Evolutionary conservation across 306 rosid genomes (phyloP).

Genomic region (Cucumis melo): DNA sequence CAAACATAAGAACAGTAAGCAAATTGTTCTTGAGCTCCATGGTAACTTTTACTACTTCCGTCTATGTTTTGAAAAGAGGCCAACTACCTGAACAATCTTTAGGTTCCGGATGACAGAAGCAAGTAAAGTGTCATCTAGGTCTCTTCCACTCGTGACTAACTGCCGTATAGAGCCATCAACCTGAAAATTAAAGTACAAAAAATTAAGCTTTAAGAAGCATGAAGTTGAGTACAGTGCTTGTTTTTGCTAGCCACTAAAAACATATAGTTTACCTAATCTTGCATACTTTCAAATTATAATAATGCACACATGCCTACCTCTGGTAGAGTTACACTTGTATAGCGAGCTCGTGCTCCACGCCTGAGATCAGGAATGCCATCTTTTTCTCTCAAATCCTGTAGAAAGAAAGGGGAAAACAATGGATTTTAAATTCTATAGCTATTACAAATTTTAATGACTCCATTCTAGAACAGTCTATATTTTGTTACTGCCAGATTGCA

Average conservation of each 20-base stretch:
- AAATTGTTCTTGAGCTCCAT: background rate
- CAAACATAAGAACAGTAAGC: background rate
- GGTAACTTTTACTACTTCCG: background rate
- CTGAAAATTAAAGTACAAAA: constrained; percentile 22
- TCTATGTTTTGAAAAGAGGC: background rate
- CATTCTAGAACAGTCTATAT: background rate
- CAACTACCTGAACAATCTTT: constrained; percentile 64
- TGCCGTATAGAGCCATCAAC: constrained; percentile 40
- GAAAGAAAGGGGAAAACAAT: constrained; percentile 4
- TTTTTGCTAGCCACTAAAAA: background rate
- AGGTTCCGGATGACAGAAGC: constrained; percentile 71
- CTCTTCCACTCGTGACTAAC: constrained; percentile 58
- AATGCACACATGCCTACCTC: constrained; percentile 50
- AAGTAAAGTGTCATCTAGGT: constrained; percentile 49
- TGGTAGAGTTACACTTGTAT: constrained; percentile 50
- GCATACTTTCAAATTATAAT: constrained; percentile 2
- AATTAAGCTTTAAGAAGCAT: background rate
- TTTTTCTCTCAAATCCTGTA: constrained; percentile 59
- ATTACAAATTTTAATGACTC: background rate
- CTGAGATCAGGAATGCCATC: constrained; percentile 88
- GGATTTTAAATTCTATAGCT: constrained; percentile 8
- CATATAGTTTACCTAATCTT: background rate
- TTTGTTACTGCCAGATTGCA: background rate
- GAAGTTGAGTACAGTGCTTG: background rate
- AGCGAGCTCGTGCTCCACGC: constrained; percentile 73